A percentile compares a stretch with the other conserved stretches of the same genome.
Evolutionary conservation across 148 eudicot species (phyloP).

Genomic region (Amaranthus cruentus): DNA sequence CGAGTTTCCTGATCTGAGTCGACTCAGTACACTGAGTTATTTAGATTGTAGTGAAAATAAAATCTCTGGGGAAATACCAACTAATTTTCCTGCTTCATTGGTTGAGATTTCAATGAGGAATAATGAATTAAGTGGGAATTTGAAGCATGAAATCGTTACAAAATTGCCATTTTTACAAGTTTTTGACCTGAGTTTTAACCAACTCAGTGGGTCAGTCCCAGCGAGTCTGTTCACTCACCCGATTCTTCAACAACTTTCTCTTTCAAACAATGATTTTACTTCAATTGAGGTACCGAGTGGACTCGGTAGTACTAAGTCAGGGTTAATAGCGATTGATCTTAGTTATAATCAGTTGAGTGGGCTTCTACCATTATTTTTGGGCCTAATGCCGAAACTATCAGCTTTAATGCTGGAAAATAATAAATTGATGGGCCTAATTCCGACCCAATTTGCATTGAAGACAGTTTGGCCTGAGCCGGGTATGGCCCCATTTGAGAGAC

Average conservation of each 20-base stretch:
- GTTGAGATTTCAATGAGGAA: conserved; percentile 50
- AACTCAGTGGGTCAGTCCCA: conserved; percentile 52
- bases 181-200: conserved; percentile 74
- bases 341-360: conserved; percentile 58
- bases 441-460: conserved; percentile 54
- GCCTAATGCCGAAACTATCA: conserved; percentile 62
- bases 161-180: conserved; percentile 47
- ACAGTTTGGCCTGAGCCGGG: conserved; percentile 42
- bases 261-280: conserved; percentile 29
- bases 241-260: conserved; percentile 57
- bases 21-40: conserved; percentile 34
- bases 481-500: conserved; percentile 52
- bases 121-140: conserved; percentile 42
- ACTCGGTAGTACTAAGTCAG: conserved; percentile 28
- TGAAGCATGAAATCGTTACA: conserved; percentile 17
- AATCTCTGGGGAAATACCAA: conserved; percentile 52
- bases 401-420: conserved; percentile 66
- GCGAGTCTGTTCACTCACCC: conserved; percentile 59
- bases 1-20: conserved; percentile 61
- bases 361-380: conserved; percentile 66
- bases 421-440: conserved; percentile 61
- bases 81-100: conserved; percentile 39
- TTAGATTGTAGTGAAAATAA: conserved; percentile 58
- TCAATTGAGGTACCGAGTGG: conserved; percentile 21
- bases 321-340: conserved; percentile 63